Base-by-base conservation (phyloP, 2,329 filamentous ascomycete species). In the Cryphonectria naterciae region DNA sequence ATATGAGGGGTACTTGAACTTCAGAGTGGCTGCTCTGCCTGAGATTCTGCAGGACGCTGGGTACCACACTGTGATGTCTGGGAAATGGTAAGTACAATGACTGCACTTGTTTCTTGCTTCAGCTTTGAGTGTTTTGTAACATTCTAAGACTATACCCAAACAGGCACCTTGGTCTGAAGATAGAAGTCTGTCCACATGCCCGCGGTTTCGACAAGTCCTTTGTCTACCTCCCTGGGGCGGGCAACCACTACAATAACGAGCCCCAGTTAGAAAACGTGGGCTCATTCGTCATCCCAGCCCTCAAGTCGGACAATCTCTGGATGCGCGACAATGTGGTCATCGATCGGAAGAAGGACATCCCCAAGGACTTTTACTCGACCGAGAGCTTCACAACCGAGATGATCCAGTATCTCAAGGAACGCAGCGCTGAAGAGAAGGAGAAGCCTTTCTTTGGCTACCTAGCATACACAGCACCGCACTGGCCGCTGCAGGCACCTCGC, bases 391-490 rank as follows among this genome's bases (percentile, higher is more conserved):
- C 83, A 0, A 81, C 85, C 73, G 85, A 85, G 71, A 83, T 89
- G 81, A 74, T 88, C 13, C 73, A 81, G 19, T 88, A 88, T 66
- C 78, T 88, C 0, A 78, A 81, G 43, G 84, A 86, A 54, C 83
- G 86, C 79, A 83, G 76, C 71, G 78, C 74, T 69, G 79, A 73
- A 4, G 75, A 77, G 4, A 77, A 79, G 22, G 74, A 79, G 2
- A 74, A 78, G 65, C 85, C 88, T 0, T 90, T 90, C 80, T 90
- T 90, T 75, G 87, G 80, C 2, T 90, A 89, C 75, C 80, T 88
- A 1, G 86, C 88, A 2, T 91, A 89, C 76, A 88, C 87, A 0
- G 88, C 88, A 0, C 88, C 88, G 1, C 88, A 91, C 74, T 91
- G 88, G 88, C 88, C 88, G 1, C 79, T 91, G 2, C 88, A 90